phyloP scores from a whole-genome alignment of 371 early-diverging fungal genomes.

The Haplosporangium sp. region DNA sequence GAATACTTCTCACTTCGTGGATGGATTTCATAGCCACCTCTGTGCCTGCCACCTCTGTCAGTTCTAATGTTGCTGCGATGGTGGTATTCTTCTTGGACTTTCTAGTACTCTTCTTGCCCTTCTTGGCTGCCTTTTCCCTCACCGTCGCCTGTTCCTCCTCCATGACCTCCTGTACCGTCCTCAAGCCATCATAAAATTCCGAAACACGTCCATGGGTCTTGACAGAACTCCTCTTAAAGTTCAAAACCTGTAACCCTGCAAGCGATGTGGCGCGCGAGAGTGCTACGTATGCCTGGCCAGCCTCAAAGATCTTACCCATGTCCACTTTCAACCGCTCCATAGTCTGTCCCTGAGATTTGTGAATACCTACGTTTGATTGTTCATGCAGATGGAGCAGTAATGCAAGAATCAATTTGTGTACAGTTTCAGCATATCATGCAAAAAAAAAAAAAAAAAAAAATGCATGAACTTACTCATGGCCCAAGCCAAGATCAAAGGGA shows the following conservation, averaged over 20 bases:
- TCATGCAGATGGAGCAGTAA: not conserved
- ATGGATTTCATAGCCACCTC: no score
- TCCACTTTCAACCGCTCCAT: slow-evolving; percentile 85
- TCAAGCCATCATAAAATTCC: slow-evolving; percentile 62
- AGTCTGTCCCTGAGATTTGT: slow-evolving; percentile 94
- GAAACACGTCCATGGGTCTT: slow-evolving; percentile 78
- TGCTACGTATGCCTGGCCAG: slow-evolving; percentile 91
- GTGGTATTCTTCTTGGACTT: not conserved
- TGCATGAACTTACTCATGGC: slow-evolving; percentile 57
- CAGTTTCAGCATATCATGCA: not conserved
- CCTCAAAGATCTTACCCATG: slow-evolving; percentile 81
- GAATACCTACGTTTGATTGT: slow-evolving; percentile 69
- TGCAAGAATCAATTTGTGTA: not conserved
- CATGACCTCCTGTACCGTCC: slow-evolving; percentile 34
- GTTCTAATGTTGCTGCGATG: no score
- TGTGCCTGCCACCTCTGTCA: no score
- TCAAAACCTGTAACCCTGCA: slow-evolving; percentile 76
- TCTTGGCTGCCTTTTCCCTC: not conserved
- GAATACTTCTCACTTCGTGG: no score
- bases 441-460: not conserved
- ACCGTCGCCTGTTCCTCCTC: not conserved
- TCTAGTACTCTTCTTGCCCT: not conserved
- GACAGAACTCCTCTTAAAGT: slow-evolving; percentile 73
- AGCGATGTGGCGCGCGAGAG: slow-evolving; percentile 80
- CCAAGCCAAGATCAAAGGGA: slow-evolving; percentile 77